Evolutionary conservation across 169 alveolate genomes (phyloP), one percentile per base, ranked within the genome.

Genomic region (Eimeria sp.): DNA sequence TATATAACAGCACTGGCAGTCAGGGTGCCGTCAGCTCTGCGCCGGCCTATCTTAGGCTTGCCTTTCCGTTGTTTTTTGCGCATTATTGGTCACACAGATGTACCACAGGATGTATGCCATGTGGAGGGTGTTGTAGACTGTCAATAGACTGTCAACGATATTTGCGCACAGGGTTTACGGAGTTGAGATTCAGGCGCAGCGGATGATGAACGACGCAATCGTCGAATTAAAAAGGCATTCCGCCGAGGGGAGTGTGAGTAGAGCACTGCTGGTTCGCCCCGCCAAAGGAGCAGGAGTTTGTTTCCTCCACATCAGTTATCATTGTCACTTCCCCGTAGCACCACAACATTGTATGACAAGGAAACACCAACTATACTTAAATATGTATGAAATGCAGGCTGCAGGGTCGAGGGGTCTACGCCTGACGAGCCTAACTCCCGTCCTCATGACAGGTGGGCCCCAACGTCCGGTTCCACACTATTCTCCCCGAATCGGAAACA

Each of bases 171-270:
- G 96, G 91, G 83, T 91, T 18, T 91, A 91, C 62, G 96, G 96
- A 37, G 54, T 91, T 20, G 96, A 91, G 82, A 91, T 91, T 62
- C 96, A 91, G 77, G 91, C 96, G 76, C 96, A 91, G 71, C 68
- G 66, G 54, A 49, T 80, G 96, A 62, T 91, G 52, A 91, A 91
- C 72, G 91, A 91, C 43, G 96, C 90, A 49, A 64, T 91, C 23
- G 91, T 91, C 60, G 96, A 60, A 89, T 77, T 91, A 49, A 91
- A 91, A 74, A 77, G 85, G 60, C 93, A 62, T 16, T 20, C 82
- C 52, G 82, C 93, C 46, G 64, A 85, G 46, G 82, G 82, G n/a
- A 27, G 23, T 33, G 93, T 85, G 23, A 58, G 82, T 56, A 13
- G 56, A 49, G 37, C 30, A 72, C 76, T 52, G 33, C 66, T 49